Conservation (phyloP, 345 rosid species). For the Lenwebbia sp. region DNA sequence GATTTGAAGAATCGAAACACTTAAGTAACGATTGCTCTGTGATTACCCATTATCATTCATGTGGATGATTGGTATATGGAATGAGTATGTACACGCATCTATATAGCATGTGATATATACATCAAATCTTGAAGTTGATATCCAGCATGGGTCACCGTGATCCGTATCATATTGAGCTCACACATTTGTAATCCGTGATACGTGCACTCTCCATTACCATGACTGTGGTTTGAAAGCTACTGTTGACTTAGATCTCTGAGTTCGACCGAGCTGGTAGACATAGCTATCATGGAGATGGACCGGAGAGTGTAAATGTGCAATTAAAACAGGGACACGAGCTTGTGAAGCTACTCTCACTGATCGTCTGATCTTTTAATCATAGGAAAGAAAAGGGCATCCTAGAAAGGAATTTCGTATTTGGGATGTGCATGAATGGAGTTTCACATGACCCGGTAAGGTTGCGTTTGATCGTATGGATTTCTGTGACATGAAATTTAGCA, state of each 20-base stretch:
- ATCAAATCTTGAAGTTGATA: too few species aligned
- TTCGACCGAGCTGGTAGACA: not conserved
- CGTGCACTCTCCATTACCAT: not conserved
- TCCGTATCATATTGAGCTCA: not conserved
- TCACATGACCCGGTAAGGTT: not conserved
- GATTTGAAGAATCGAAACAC: not conserved
- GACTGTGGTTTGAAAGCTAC: not conserved
- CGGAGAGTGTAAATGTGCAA: not conserved
- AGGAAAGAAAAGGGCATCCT: not conserved
- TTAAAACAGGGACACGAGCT: not conserved
- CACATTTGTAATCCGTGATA: not conserved
- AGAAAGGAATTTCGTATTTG: not conserved
- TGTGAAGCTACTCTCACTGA: not conserved
- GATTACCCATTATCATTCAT: not conserved
- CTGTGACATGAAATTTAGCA: too few species aligned
- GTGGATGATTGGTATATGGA: not conserved
- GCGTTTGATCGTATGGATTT: too few species aligned
- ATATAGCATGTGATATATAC: not conserved
- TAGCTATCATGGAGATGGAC: not conserved
- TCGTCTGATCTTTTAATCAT: not conserved
- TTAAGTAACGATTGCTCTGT: not conserved
- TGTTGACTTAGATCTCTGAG: not conserved
- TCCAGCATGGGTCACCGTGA: not conserved
- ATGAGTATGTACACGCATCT: not conserved
- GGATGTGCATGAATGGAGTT: not conserved